A percentile compares a stretch with the other conserved stretches of the same genome.
Evolutionary conservation across 306 rosid genomes (phyloP).

Genomic region (Cucurbita moschata): DNA sequence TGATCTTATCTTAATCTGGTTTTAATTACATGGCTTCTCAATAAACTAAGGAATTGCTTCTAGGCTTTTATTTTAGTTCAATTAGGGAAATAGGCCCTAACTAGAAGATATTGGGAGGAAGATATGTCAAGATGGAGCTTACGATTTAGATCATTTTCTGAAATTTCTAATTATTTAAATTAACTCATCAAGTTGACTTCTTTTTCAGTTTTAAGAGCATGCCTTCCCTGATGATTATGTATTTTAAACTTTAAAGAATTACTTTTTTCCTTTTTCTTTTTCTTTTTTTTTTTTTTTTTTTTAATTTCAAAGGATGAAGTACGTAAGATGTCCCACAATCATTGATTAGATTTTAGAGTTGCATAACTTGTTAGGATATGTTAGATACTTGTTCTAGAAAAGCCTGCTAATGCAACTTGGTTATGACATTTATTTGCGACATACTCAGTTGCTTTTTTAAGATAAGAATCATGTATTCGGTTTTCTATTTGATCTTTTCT

Average conservation of each 20-base stretch:
- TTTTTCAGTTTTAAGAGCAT: neutral
- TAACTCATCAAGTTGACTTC: neutral
- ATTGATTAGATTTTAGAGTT: neutral
- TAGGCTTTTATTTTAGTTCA: neutral
- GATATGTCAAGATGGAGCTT: neutral
- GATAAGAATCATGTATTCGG: neutral
- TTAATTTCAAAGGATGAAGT: neutral
- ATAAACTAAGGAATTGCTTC: neutral
- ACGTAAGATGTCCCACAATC: neutral
- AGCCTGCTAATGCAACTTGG: neutral
- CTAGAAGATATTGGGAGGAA: neutral
- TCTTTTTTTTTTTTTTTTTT: too few species aligned
- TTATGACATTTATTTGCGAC: neutral
- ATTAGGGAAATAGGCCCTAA: neutral
- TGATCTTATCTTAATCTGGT: neutral
- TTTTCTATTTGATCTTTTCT: neutral
- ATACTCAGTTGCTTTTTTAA: neutral
- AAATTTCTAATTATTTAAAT: neutral
- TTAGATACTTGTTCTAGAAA: neutral
- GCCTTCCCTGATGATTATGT: neutral
- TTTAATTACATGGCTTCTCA: neutral
- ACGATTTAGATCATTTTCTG: neutral
- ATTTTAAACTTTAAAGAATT: neutral
- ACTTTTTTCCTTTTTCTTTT: neutral
- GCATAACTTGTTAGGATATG: neutral